These are phyloP conservation scores for Auricularia cornea DNA, from an alignment of 768 basidiomycete genomes.

Conservation along the genomic window DNA sequence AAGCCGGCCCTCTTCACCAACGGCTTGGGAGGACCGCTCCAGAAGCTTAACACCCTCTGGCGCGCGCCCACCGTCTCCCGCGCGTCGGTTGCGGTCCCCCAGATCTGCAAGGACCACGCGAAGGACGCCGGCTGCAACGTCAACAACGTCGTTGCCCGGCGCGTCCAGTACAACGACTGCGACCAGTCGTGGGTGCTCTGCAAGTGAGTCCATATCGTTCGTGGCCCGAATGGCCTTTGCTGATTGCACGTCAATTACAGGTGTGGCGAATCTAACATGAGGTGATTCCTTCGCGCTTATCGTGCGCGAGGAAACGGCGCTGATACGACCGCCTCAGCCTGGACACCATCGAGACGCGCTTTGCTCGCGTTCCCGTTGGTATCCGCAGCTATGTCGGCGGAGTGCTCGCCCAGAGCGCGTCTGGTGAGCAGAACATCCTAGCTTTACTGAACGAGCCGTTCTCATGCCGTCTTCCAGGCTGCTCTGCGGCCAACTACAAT, in stretches of 20 bases:
- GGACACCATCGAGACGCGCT: neutral
- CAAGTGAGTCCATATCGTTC: too few relatives aligned
- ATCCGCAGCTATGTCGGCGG: neutral
- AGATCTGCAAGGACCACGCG: neutral
- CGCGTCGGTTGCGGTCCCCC: neutral
- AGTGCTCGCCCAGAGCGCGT: neutral
- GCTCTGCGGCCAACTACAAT: neutral
- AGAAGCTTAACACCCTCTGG: neutral
- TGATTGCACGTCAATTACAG: neutral
- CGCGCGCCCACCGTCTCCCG: neutral
- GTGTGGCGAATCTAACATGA: neutral
- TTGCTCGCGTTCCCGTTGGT: neutral
- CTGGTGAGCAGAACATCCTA: too few relatives aligned
- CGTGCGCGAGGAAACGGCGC: neutral
- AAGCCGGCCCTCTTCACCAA: neutral
- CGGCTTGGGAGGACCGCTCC: neutral
- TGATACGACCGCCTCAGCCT: neutral
- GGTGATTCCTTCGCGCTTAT: neutral
- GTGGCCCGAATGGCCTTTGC: too few relatives aligned
- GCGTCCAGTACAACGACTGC: neutral
- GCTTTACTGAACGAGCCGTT: too few relatives aligned
- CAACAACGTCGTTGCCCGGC: neutral
- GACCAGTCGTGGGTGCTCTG: neutral
- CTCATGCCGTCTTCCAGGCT: neutral
- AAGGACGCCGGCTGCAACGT: neutral